phyloP scores from a whole-genome alignment of 805 yeast genomes.

The Starmerella riodocensis region DNA sequence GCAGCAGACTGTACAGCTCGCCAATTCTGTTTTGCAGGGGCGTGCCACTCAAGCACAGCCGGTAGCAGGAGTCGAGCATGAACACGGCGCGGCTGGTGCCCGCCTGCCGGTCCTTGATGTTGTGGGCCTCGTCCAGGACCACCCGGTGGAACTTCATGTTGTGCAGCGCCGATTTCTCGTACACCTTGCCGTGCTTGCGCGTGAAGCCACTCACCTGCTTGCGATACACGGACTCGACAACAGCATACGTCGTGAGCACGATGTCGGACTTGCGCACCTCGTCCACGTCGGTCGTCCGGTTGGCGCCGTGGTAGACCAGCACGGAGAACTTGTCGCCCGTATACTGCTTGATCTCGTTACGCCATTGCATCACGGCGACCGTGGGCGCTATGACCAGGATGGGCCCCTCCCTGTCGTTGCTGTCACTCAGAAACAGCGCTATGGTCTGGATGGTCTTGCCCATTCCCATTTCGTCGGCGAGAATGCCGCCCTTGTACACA shows the following conservation, averaged over 20 bases:
- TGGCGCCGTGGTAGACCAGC: slow-evolving; percentile 74
- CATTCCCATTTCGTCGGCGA: slow-evolving; percentile 99
- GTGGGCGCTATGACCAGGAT: slow-evolving; percentile 92
- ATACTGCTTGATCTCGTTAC: slow-evolving; percentile 76
- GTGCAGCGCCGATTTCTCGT: slow-evolving; percentile 67
- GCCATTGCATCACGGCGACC: slow-evolving; percentile 98
- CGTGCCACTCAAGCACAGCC: slow-evolving; percentile 93
- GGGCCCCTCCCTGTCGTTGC: slow-evolving; percentile 41
- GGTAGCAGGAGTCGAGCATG: slow-evolving; percentile 49
- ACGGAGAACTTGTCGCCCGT: slow-evolving; percentile 59
- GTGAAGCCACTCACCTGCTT: slow-evolving; percentile 74
- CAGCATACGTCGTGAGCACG: slow-evolving; percentile 82
- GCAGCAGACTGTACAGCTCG: slow-evolving; percentile 80
- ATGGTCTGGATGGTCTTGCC: slow-evolving; percentile 97
- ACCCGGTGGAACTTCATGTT: slow-evolving; percentile 67
- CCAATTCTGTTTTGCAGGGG: slow-evolving; percentile 95
- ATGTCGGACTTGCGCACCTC: slow-evolving; percentile 59
- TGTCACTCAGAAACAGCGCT: slow-evolving; percentile 64
- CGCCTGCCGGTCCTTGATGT: slow-evolving; percentile 86
- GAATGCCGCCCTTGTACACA: slow-evolving; percentile 71
- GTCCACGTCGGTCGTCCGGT: slow-evolving; percentile 44
- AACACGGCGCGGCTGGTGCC: slow-evolving; percentile 91
- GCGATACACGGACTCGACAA: slow-evolving; percentile 72
- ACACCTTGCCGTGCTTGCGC: slow-evolving; percentile 54
- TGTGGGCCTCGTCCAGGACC: slow-evolving; percentile 91